phyloP scores from a whole-genome alignment of 108 stramenopile species.

The Bacterosira constricta region DNA sequence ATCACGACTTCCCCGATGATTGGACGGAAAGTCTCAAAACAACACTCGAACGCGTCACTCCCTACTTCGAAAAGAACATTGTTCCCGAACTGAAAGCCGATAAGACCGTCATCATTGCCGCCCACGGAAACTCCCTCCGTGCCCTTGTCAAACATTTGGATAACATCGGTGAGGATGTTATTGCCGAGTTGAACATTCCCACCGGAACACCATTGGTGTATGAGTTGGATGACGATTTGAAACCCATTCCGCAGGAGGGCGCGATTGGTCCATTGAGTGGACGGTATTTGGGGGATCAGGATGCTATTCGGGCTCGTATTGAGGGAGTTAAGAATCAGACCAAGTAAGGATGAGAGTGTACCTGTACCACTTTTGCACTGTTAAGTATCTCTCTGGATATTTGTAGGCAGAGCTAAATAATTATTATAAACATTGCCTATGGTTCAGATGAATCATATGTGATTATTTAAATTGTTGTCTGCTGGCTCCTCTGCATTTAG shows the following conservation, averaged over 20 bases:
- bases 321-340: constrained; percentile 98
- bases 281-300: constrained; percentile 95
- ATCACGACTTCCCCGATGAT: constrained; percentile 67
- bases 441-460: too few relatives aligned
- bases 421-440: too few relatives aligned
- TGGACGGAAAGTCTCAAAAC: constrained; percentile 90
- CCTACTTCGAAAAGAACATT: constrained; percentile 88
- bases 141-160: constrained; percentile 99
- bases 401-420: too few relatives aligned
- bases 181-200: constrained; percentile 96
- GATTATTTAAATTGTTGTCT: too few relatives aligned
- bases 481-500: too few relatives aligned
- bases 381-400: too few relatives aligned
- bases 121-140: constrained; percentile 98
- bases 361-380: too few relatives aligned
- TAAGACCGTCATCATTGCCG: constrained; percentile 95
- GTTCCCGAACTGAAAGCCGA: constrained; percentile 91
- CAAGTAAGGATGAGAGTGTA: too few relatives aligned
- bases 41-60: constrained; percentile 94
- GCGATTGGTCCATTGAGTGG: constrained; percentile 93
- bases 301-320: constrained; percentile 93
- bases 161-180: constrained; percentile 91
- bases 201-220: constrained; percentile 97
- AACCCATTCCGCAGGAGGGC: constrained; percentile 86
- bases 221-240: constrained; percentile 92